Percentiles rank a stretch among this genome's conserved stretches.
Evolutionary conservation across 345 rosid species (phyloP).

Genomic region (Boechera stricta): DNA sequence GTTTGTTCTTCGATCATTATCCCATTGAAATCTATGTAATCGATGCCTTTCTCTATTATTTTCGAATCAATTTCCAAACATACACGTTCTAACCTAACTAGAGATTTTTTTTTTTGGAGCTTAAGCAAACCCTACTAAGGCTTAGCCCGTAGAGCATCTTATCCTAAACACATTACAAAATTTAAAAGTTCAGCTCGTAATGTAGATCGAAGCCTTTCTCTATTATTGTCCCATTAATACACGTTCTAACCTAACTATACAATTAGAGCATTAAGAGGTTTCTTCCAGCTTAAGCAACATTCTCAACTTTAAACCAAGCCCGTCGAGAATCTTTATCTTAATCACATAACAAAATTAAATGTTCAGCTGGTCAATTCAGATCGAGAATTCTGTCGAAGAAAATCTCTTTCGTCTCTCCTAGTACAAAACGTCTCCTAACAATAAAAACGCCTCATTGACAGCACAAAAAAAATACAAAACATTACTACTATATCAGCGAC

Average conservation of each 20-base stretch:
- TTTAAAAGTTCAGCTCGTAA: too few relatives aligned
- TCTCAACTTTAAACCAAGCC: not conserved
- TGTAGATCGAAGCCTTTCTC: not conserved
- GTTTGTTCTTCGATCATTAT: not conserved
- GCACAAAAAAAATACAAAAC: too few relatives aligned
- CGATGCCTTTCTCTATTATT: not conserved
- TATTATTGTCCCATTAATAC: not conserved
- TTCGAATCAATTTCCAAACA: too few relatives aligned
- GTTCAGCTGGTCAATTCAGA: not conserved
- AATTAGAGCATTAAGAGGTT: not conserved
- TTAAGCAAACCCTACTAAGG: too few relatives aligned
- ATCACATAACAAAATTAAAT: not conserved
- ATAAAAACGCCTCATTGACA: not conserved
- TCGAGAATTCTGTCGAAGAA: not conserved
- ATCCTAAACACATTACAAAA: too few relatives aligned
- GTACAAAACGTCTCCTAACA: not conserved
- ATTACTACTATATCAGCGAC: not conserved
- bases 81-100: too few relatives aligned
- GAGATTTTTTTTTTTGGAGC: too few relatives aligned
- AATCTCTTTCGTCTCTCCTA: not conserved
- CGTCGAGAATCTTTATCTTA: not conserved
- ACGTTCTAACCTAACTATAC: not conserved
- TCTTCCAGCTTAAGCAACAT: not conserved
- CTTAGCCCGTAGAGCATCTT: too few relatives aligned
- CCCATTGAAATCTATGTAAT: not conserved